Base-by-base conservation (phyloP, 2,329 filamentous ascomycete species). In the Talaromyces marneffei region DNA sequence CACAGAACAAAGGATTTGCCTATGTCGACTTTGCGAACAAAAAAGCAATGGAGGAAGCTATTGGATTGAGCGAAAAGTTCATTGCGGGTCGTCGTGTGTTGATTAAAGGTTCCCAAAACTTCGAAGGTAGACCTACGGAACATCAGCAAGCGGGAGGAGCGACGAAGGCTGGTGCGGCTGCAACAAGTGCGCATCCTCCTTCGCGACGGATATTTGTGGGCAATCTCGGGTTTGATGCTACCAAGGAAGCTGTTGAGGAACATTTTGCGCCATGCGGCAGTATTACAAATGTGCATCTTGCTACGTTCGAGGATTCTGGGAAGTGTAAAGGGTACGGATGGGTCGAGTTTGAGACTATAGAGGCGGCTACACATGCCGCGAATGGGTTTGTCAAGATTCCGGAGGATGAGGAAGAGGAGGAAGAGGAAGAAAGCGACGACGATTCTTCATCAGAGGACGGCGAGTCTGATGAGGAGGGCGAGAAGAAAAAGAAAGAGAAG, bases 271-370 rank as follows among this genome's bases (percentile, higher is more conserved):
- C 88, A 73, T 97, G 93, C 72, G 94, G 94, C 56, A 82, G 87
- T 64, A 85, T 97, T 64, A 85, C 87, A 58, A 90, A 90, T 78
- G 84, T 91, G 65, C 93, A 96, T 77, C 81, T 97, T 66, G 94
- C 94, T 2, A 96, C 92, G 0, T 99, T 99, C 72, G 91, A 97
- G 75, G 95, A 99, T 74, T 88, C 88, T 20, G 94, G 94, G 46
- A 99, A 97, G 79, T 99, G 94, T 80, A 97, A 97, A 79, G 95
- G 94, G 18, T 99, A 89, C 77, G 94, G 88, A 5, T 99, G 94
- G 92, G 86, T 99, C 64, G 90, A 90, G 64, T 99, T 97, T 76
- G 87, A 88, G 71, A 87, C 92, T 56, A 72, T 92, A 10, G 86
- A 90, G 61, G 84, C 88, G 0, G 91, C 91, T 0, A 85, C 87